Base-by-base conservation (phyloP, 2,329 filamentous ascomycete genomes). In the Cladophialophora yegresii region DNA sequence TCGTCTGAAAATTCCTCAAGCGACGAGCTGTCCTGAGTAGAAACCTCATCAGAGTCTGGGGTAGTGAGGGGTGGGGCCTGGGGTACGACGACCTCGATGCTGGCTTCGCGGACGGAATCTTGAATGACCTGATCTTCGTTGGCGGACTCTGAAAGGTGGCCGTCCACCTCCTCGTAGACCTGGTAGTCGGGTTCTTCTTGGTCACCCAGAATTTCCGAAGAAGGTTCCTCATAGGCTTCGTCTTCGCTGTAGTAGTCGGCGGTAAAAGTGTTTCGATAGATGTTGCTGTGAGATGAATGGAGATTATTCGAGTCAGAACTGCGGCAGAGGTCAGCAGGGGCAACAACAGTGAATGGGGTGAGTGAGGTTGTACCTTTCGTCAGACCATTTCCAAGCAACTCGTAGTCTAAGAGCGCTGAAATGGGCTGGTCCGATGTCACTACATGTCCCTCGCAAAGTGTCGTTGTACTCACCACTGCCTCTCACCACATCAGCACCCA, bases 401-500 rank as follows among this genome's bases (percentile, higher is more conserved):
- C 70, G 70, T 61, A 77, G 73, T 58, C 70, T 70, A 6, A 79
- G 66, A 4, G 66, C 64, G 32, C 56, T 60, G 56, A 64, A 68
- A 28, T 33, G 56, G 33, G 55, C 66, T 68, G 53, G 7, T 28
- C 0, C 40, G 51, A 13, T 8, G 28, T 68, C 36, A 68, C 57
- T 23, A 36, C n/a, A 28, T 26, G 36, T 9, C 20, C 22, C 28
- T 47, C 16, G 22, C 28, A 30, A 20, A 20, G 45, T 12, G n/a
- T 22, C 13, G 20, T 40, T 8, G 36, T 13, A 65, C 63, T 64
- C 58, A 70, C 68, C 33, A 43, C 73, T 68, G 20, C 80, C 81
- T 70, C 82, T 80, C 64, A 76, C 78, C 26, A 85, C 81, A 64
- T 81, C 76, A 40, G 77, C 75, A 20, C 83, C 83, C 71, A 85